Percentiles rank a stretch among this genome's conserved stretches.
phyloP scores from a whole-genome alignment of 208 protist genomes.

The Wallacemonas collosoma region DNA sequence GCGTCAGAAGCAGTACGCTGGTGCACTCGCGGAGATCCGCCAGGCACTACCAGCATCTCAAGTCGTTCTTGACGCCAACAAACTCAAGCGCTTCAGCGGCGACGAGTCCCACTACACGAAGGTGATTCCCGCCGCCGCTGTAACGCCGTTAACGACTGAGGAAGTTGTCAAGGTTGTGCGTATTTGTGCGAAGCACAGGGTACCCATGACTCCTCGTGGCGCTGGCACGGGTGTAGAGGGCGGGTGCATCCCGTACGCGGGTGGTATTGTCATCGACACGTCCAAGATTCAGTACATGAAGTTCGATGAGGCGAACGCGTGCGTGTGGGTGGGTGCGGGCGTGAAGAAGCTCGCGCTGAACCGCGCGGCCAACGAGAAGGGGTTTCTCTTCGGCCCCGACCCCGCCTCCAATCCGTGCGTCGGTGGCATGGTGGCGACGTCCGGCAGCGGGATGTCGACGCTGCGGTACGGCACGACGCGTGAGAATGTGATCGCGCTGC shows the following conservation, averaged over 20 bases:
- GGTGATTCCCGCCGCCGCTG: slow-evolving; percentile 32
- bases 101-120: slow-evolving; percentile 39
- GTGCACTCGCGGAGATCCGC: slow-evolving; percentile 29
- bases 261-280: slow-evolving; percentile 64
- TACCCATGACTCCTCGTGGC: slow-evolving; percentile 57
- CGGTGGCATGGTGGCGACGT: slow-evolving; percentile 75
- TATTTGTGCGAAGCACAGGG: slow-evolving; percentile 34
- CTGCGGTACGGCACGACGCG: slow-evolving; percentile 85
- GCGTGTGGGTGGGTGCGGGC: slow-evolving; percentile 67
- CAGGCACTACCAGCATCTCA: slow-evolving; percentile 37
- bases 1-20: slow-evolving; percentile 39
- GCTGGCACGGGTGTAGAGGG: slow-evolving; percentile 59
- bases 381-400: slow-evolving; percentile 60
- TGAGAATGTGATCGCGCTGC: slow-evolving; percentile 73
- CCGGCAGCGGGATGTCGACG: slow-evolving; percentile 76
- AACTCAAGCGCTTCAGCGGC: slow-evolving; percentile 29
- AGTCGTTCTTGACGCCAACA: slow-evolving; percentile 21
- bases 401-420: slow-evolving; percentile 61
- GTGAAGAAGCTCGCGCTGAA: slow-evolving; percentile 62
- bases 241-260: slow-evolving; percentile 50
- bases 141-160: slow-evolving; percentile 26
- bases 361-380: slow-evolving; percentile 24
- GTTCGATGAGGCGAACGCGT: slow-evolving; percentile 54
- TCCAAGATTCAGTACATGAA: slow-evolving; percentile 30
- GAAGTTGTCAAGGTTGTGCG: slow-evolving; percentile 40